Base-by-base conservation (phyloP, 2,329 filamentous ascomycete species). In the Corinectria fuckeliana region DNA sequence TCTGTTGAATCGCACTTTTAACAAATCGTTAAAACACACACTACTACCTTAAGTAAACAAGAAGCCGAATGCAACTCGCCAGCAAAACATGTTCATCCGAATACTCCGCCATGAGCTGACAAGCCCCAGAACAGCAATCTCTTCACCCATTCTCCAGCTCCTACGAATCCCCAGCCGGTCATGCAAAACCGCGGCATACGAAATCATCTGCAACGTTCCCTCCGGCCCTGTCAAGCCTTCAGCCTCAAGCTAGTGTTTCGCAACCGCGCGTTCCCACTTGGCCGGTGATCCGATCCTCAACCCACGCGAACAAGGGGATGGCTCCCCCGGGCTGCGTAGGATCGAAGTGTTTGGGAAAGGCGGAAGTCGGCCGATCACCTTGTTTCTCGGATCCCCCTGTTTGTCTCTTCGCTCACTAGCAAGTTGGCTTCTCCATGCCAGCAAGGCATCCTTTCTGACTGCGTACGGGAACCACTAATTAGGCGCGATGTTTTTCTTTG, bases 241-340 rank as follows among this genome's bases (percentile, higher is more conserved):
- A 64, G 50, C 56, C 53, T 66, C 54, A 25, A 60, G 50, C 60
- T 50, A 49, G 48, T 21, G 50, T 63, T 61, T 64, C 55, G 48
- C 14, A 56, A 51, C 57, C 13, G 60, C 57, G 47, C 51, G 56
- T 58, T 51, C 53, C 30, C 48, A 44, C 47, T 32, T 52, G 34
- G 44, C 10, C 32, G n/a, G 44, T 64, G 44, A 54, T 49, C 47
- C 58, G 57, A 63, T 60, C 47, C 34, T 49, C 34, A 48, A 58
- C 23, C 21, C 42, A 44, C 56, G 20, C 32, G 44, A n/a, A 55
- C 54, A 56, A 20, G 61, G 61, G 20, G 56, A 21, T 11, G 3
- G 54, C 63, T 66, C 55, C 56, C 53, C 50, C 34, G 21, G 21
- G 28, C 36, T 38, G 34, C 44, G 32, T 9, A 18, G 48, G 25